Evolutionary conservation across 75 land plant species (phyloP).

Genomic region (Azolla pinnata): DNA sequence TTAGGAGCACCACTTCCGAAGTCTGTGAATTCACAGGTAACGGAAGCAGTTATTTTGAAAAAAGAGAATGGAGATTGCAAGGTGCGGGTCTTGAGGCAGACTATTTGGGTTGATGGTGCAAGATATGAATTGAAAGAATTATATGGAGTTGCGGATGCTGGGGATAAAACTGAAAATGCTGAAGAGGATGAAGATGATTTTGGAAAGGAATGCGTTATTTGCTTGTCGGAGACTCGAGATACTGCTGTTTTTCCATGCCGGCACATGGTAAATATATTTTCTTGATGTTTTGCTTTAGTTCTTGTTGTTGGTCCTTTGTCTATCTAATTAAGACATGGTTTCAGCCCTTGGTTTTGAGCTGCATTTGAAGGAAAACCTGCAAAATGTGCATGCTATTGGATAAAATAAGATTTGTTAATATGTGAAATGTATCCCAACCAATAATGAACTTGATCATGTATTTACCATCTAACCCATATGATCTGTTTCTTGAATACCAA

Average conservation of each 20-base stretch:
- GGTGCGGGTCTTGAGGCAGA: conserved; percentile 74
- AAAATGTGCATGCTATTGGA: not conserved
- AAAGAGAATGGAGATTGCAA: conserved; percentile 53
- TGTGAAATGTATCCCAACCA: too few species aligned
- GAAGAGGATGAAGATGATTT: conserved; percentile 64
- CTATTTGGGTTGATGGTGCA: conserved; percentile 60
- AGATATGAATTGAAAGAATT: conserved; percentile 91
- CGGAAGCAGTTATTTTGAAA: conserved; percentile 80
- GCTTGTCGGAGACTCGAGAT: conserved; percentile 87
- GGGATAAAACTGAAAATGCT: conserved; percentile 46
- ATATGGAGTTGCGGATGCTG: conserved; percentile 79
- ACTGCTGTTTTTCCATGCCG: conserved; percentile 91
- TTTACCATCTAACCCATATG: not conserved
- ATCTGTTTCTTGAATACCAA: not conserved
- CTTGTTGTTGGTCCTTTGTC: too few species aligned
- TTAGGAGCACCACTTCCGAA: conserved; percentile 30
- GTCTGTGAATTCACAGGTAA: conserved; percentile 65
- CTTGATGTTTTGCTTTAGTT: too few species aligned
- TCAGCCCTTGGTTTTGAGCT: not conserved
- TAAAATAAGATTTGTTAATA: not conserved
- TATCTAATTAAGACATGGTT: too few species aligned
- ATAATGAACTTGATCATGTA: not conserved
- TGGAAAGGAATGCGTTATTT: conserved; percentile 95
- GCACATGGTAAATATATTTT: conserved; percentile 61
- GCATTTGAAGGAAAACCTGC: not conserved